Conservation (phyloP, 768 basidiomycete genomes). For the Suillus brevipes region DNA sequence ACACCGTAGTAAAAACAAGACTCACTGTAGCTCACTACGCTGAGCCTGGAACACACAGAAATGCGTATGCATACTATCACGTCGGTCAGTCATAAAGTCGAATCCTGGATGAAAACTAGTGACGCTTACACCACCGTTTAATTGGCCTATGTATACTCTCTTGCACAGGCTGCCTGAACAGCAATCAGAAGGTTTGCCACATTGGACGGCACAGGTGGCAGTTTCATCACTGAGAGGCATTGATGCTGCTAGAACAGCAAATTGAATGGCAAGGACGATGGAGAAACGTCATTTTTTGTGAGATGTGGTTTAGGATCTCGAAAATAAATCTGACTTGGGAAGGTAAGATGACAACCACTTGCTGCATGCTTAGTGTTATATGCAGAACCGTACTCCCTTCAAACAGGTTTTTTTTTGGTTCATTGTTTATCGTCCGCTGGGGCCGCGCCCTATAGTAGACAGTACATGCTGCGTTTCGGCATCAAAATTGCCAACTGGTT, state of each 20-base stretch:
- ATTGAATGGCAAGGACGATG: background rate
- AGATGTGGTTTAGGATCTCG: background rate
- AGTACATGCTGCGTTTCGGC: no score
- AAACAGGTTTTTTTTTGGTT: no score
- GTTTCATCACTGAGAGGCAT: background rate
- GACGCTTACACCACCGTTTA: background rate
- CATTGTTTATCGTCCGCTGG: no score
- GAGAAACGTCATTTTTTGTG: background rate
- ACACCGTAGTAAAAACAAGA: no score
- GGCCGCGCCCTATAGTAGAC: no score
- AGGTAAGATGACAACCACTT: background rate
- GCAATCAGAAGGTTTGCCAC: background rate
- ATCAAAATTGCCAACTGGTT: background rate
- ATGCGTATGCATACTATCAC: background rate
- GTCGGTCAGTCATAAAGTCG: background rate
- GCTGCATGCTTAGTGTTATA: background rate
- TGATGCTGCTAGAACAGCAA: background rate
- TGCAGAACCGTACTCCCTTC: background rate
- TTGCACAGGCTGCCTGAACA: background rate
- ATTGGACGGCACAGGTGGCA: background rate
- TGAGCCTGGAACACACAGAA: no score
- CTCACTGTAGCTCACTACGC: background rate
- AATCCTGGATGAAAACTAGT: background rate
- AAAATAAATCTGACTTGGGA: background rate
- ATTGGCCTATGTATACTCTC: background rate